Percentiles rank a stretch among this genome's conserved stretches.
phyloP scores from a whole-genome alignment of 2,329 filamentous ascomycete genomes.

The Pseudopyricularia cyperi region DNA sequence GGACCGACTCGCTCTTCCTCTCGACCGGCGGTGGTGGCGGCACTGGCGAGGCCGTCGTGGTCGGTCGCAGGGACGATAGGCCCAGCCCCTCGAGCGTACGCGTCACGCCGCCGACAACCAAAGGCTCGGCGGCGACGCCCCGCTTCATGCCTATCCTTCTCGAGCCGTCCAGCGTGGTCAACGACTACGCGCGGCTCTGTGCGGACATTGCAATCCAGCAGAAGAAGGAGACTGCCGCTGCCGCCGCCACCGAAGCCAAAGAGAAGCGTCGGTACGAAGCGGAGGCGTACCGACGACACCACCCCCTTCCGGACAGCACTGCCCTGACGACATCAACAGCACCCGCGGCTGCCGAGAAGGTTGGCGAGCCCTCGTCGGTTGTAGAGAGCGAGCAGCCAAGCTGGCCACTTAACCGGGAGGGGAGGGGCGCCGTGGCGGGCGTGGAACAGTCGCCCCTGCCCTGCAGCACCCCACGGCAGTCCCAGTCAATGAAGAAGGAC shows the following conservation, averaged over 20 bases:
- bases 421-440: too few species aligned
- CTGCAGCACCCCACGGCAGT: too few species aligned
- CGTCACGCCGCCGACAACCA: neutral
- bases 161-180: neutral
- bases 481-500: too few species aligned
- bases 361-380: too few species aligned
- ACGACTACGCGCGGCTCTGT: neutral
- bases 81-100: neutral
- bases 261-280: neutral
- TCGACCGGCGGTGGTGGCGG: neutral
- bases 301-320: too few species aligned
- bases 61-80: neutral
- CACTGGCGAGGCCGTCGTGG: neutral
- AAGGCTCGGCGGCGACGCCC: neutral
- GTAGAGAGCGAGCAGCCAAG: too few species aligned
- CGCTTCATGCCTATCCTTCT: neutral
- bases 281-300: too few species aligned
- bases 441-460: too few species aligned
- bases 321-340: too few species aligned
- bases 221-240: neutral
- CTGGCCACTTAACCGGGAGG: too few species aligned
- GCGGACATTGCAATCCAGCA: neutral
- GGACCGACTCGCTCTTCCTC: neutral
- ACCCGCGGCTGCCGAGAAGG: too few species aligned
- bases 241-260: neutral